These are phyloP conservation scores for Limtongia smithiae DNA, from an alignment of 805 yeast species.

Conservation along the genomic window DNA sequence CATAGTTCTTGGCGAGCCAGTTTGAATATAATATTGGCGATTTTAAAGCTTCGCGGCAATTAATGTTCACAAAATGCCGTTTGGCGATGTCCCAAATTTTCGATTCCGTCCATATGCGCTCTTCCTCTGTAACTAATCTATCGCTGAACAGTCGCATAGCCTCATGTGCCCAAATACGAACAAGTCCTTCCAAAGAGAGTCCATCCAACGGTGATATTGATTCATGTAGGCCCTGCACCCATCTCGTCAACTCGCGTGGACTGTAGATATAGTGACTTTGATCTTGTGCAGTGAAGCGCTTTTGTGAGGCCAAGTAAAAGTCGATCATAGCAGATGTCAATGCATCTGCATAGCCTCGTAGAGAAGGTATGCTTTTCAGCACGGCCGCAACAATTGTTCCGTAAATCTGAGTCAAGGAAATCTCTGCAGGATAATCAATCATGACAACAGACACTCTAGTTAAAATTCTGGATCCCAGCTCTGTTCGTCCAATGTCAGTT, in stretches of 20 bases:
- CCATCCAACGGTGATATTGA: constrained; percentile 43
- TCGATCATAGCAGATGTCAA: constrained; percentile 65
- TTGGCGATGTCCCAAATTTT: constrained; percentile 38
- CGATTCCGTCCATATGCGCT: constrained; percentile 49
- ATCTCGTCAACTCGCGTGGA: constrained; percentile 87
- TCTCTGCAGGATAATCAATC: constrained; percentile 72
- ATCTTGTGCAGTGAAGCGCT: constrained; percentile 39
- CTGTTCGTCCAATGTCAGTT: constrained; percentile 67
- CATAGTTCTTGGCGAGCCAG: constrained; percentile 68
- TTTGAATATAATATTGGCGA: constrained; percentile 64
- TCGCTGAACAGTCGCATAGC: constrained; percentile 75
- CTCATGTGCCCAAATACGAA: constrained; percentile 77
- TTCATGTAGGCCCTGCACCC: constrained; percentile 71
- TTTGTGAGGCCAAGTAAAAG: constrained; percentile 50
- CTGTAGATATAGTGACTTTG: constrained; percentile 70
- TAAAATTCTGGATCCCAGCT: constrained; percentile 56
- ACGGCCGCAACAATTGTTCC: constrained; percentile 52
- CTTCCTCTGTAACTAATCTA: constrained; percentile 50
- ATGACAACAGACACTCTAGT: constrained; percentile 62
- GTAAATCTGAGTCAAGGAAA: constrained; percentile 67
- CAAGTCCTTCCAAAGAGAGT: constrained; percentile 43
- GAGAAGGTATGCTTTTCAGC: constrained; percentile 57
- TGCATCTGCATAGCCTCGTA: constrained; percentile 50
- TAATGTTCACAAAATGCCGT: constrained; percentile 47
- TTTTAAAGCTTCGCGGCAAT: constrained; percentile 38